A percentile compares a stretch with the other conserved stretches of the same genome.
These are phyloP conservation scores for Fusarium sp. DNA, from an alignment of 2,329 filamentous ascomycete genomes.

Conservation along the genomic window DNA sequence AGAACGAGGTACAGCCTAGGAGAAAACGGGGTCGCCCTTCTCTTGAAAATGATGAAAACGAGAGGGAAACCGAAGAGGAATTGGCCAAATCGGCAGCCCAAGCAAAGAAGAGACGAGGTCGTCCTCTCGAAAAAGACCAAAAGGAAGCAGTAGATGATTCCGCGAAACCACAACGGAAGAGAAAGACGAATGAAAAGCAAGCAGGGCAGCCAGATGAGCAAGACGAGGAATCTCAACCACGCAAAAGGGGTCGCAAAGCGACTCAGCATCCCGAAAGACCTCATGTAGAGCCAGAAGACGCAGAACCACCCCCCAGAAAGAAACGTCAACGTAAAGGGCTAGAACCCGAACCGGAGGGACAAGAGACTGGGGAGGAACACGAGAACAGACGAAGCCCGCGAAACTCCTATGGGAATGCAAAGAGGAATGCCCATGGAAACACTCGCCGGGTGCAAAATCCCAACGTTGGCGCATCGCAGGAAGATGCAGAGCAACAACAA, in stretches of 20 bases:
- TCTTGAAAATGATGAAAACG: background rate
- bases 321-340: slow-evolving; percentile 22
- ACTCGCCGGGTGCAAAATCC: slow-evolving; percentile 15
- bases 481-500: slow-evolving; percentile 18
- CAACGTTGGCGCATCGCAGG: slow-evolving; percentile 9
- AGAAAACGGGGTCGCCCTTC: background rate
- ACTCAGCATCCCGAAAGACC: slow-evolving; percentile 8
- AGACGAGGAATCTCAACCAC: slow-evolving; percentile 18
- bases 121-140: background rate
- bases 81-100: background rate
- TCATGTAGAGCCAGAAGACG: slow-evolving; percentile 22
- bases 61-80: background rate
- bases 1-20: background rate
- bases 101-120: background rate
- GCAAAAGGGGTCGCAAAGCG: slow-evolving; percentile 27
- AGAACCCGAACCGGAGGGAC: background rate
- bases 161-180: slow-evolving; percentile 30
- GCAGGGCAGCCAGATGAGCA: slow-evolving; percentile 14
- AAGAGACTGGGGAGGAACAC: slow-evolving; percentile 7
- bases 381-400: slow-evolving; percentile 26
- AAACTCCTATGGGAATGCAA: slow-evolving; percentile 33
- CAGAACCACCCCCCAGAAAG: slow-evolving; percentile 23
- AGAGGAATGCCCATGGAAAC: slow-evolving; percentile 32
- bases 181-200: slow-evolving; percentile 25
- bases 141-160: slow-evolving; percentile 14